Evolutionary conservation across 169 alveolate species (phyloP).

Genomic region (Cryptosporidium sp.): DNA sequence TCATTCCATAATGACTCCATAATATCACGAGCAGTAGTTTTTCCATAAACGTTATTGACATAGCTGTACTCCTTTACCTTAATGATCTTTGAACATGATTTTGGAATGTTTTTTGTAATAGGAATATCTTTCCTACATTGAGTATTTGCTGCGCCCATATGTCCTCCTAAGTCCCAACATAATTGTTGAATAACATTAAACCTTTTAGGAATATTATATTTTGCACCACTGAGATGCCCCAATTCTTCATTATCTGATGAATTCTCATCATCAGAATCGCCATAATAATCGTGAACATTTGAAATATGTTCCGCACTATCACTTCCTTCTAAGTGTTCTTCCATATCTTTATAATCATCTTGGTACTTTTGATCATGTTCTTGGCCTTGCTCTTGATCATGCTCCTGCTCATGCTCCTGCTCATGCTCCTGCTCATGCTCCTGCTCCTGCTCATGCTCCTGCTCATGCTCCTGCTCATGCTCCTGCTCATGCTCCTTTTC

Average conservation of each 20-base stretch:
- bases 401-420: no score
- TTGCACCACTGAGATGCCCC: background rate
- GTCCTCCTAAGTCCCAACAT: constrained; percentile 75
- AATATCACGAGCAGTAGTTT: constrained; percentile 38
- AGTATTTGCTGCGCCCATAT: constrained; percentile 54
- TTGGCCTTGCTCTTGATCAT: background rate
- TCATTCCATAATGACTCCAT: constrained; percentile 74
- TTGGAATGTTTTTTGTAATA: constrained; percentile 50
- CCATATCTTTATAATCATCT: background rate
- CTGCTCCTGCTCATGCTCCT: background rate
- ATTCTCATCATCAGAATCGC: background rate
- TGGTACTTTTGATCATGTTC: background rate
- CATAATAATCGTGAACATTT: constrained; percentile 10
- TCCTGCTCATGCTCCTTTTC: background rate
- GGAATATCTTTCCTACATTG: constrained; percentile 25
- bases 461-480: background rate
- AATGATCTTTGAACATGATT: constrained; percentile 31
- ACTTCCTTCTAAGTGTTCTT: background rate
- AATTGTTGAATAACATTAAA: constrained; percentile 15
- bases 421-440: no score
- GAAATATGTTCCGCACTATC: constrained; percentile 16
- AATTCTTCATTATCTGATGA: background rate
- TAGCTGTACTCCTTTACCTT: constrained; percentile 57
- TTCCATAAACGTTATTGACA: constrained; percentile 57
- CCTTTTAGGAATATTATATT: background rate